These are phyloP conservation scores for Talaromyces piceae DNA, from an alignment of 2,329 filamentous ascomycete genomes.

Conservation along the genomic window DNA sequence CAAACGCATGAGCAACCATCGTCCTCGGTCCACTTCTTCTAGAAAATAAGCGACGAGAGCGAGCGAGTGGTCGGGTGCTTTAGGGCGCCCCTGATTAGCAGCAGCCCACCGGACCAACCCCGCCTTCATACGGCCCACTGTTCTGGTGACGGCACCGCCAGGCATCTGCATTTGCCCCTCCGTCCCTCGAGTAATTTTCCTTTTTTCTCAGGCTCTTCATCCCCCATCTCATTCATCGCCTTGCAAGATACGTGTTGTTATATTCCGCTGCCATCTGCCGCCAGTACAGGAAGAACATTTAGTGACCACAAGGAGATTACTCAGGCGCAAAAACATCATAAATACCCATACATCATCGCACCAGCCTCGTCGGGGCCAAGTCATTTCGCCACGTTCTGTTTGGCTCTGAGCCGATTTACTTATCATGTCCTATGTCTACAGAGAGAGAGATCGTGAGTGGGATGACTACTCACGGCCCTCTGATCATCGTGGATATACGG, in stretches of 20 bases:
- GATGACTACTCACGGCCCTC: constrained; percentile 34
- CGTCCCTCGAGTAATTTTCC: constrained; percentile 3
- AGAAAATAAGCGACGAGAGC: not conserved
- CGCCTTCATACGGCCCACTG: not conserved
- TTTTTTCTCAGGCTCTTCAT: not conserved
- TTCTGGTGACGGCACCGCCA: not conserved
- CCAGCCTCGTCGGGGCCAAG: not conserved
- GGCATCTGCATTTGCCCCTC: constrained; percentile 4
- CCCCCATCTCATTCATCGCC: not conserved
- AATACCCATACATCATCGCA: not conserved
- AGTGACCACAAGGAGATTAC: not conserved
- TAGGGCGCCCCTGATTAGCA: not conserved
- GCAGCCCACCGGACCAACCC: not conserved
- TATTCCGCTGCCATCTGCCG: not conserved
- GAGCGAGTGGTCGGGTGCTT: not conserved
- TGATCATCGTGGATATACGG: constrained; percentile 41
- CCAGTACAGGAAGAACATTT: not conserved
- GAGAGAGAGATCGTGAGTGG: constrained; percentile 35
- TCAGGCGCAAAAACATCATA: not conserved
- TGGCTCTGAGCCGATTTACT: not conserved
- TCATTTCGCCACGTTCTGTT: not conserved
- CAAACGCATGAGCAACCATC: not conserved
- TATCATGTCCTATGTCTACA: constrained; percentile 32
- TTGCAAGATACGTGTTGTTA: not conserved
- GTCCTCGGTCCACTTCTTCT: not conserved